These are phyloP conservation scores for Ettlia oleoabundans DNA, from an alignment of 139 green algal genomes.

Conservation along the genomic window DNA sequence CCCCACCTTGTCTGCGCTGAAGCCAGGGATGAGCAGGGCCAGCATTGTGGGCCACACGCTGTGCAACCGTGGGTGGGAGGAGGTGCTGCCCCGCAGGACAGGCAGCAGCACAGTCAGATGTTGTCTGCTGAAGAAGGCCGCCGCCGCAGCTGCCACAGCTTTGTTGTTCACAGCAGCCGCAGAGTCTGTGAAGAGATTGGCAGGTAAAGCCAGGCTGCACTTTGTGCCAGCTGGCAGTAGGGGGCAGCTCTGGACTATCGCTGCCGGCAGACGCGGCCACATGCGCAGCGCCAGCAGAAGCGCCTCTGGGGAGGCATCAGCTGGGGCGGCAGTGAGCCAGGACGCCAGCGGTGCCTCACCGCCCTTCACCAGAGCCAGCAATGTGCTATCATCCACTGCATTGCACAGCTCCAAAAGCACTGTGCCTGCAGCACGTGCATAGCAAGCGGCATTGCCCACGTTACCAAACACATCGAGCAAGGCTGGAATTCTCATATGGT, in stretches of 20 bases:
- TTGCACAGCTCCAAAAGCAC: constrained; percentile 61
- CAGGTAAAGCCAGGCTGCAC: constrained; percentile 44
- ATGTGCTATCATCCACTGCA: not conserved
- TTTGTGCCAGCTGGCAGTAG: constrained; percentile 57
- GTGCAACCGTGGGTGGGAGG: constrained; percentile 70
- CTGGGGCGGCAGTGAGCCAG: constrained; percentile 19
- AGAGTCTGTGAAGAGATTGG: constrained; percentile 31
- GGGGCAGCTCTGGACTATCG: constrained; percentile 29
- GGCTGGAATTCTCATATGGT: too few relatives aligned
- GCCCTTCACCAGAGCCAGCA: constrained; percentile 12
- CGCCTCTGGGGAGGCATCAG: constrained; percentile 17
- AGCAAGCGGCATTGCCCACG: too few relatives aligned
- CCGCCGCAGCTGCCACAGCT: constrained; percentile 39
- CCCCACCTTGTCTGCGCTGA: constrained; percentile 50
- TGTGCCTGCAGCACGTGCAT: constrained; percentile 4
- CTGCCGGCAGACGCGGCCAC: constrained; percentile 66
- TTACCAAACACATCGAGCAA: too few relatives aligned
- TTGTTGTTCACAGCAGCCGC: constrained; percentile 10
- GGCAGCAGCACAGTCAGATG: constrained; percentile 63
- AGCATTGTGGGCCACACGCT: constrained; percentile 72
- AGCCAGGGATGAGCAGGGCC: constrained; percentile 74
- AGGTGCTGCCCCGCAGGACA: constrained; percentile 50
- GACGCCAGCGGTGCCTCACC: not conserved
- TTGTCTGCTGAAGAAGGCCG: constrained; percentile 52
- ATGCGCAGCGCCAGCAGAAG: constrained; percentile 73